These are phyloP conservation scores for Arachis stenosperma DNA, from an alignment of 306 rosid genomes.

Conservation along the genomic window DNA sequence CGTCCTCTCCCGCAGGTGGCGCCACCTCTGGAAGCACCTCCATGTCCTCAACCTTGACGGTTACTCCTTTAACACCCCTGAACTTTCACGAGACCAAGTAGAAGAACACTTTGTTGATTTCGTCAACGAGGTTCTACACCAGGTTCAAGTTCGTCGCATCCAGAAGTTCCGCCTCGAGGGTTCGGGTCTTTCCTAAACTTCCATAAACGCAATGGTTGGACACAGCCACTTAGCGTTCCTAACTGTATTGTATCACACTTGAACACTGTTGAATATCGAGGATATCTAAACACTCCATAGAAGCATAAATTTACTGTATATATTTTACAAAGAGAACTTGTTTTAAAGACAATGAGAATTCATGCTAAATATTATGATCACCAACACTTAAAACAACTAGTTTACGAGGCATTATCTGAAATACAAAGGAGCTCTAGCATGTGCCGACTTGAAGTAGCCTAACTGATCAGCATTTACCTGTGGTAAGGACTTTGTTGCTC, in stretches of 20 bases:
- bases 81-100: background rate
- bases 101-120: background rate
- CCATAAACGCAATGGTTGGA: background rate
- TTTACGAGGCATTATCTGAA: too few relatives aligned
- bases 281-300: background rate
- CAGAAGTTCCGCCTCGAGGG: too few relatives aligned
- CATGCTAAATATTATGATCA: background rate
- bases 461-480: too few relatives aligned
- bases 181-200: too few relatives aligned
- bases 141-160: too few relatives aligned
- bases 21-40: background rate
- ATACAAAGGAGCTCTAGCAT: background rate
- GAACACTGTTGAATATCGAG: background rate
- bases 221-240: background rate
- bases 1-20: background rate
- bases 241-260: background rate
- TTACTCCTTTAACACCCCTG: too few relatives aligned
- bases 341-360: background rate
- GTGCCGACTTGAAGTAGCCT: background rate
- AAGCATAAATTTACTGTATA: background rate
- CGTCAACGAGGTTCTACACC: background rate
- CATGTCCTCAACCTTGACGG: background rate
- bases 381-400: too few relatives aligned
- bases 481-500: too few relatives aligned
- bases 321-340: background rate